Evolutionary conservation across 1,284 basidiomycete species (phyloP).

Genomic region (Macrocystidia cucumis): DNA sequence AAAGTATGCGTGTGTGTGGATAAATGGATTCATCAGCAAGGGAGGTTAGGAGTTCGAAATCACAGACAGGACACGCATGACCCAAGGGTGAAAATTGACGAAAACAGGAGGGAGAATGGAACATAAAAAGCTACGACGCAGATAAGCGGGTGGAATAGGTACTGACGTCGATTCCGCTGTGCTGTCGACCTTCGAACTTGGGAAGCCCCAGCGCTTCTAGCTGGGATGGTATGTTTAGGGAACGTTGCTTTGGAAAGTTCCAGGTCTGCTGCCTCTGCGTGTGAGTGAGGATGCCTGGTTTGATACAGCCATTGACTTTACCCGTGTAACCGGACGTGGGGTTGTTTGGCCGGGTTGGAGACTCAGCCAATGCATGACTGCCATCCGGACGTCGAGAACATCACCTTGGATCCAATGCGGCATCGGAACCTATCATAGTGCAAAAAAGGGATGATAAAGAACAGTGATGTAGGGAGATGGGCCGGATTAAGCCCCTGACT

Average conservation of each 20-base stretch:
- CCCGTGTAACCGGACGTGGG: slow-evolving; percentile 16
- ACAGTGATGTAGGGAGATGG: slow-evolving; percentile 6
- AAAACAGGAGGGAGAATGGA: slow-evolving; percentile 7
- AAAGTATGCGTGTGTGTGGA: too few relatives aligned
- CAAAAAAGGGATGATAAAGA: slow-evolving; percentile 2
- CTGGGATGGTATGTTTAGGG: slow-evolving; percentile 59
- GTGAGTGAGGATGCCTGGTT: slow-evolving; percentile 1
- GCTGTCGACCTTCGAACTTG: slow-evolving; percentile 74
- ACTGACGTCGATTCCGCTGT: slow-evolving; percentile 85
- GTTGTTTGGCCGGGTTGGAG: slow-evolving; percentile 13
- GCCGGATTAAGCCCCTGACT: not conserved
- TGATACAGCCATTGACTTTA: slow-evolving; percentile 9
- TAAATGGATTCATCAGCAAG: too few relatives aligned
- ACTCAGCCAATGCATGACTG: slow-evolving; percentile 41
- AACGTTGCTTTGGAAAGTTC: slow-evolving; percentile 15
- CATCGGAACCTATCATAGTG: slow-evolving; percentile 49
- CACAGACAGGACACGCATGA: too few relatives aligned
- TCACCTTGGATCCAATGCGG: slow-evolving; percentile 66
- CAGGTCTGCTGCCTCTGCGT: slow-evolving; percentile 12
- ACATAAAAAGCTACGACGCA: slow-evolving; percentile 1
- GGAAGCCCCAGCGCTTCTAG: slow-evolving; percentile 49
- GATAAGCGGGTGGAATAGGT: slow-evolving; percentile 2
- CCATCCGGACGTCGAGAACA: slow-evolving; percentile 58
- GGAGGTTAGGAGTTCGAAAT: too few relatives aligned
- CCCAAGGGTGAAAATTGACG: slow-evolving; percentile 6